These are phyloP conservation scores for Oryza punctata DNA, from an alignment of 176 grass and related monocot genomes.

Conservation along the genomic window DNA sequence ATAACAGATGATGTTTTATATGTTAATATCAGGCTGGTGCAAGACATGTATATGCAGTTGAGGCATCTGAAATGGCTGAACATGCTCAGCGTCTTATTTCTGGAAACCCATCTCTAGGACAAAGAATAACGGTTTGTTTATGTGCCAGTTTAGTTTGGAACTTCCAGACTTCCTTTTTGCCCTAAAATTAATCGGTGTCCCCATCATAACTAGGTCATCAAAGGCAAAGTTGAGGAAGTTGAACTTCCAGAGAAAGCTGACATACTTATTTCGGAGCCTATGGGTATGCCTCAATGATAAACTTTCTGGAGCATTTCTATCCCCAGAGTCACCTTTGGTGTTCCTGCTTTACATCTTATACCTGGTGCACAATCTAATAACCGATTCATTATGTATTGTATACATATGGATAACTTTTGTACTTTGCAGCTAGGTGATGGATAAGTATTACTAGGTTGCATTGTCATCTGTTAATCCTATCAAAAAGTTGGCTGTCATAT, in stretches of 20 bases:
- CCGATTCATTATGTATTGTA: neutral
- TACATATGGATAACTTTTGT: neutral
- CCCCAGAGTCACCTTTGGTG: neutral
- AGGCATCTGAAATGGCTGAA: conserved; percentile 99
- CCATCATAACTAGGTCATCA: conserved; percentile 65
- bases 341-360: conserved; percentile 5
- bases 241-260: conserved; percentile 99
- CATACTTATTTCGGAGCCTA: conserved; percentile 96
- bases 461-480: conserved; percentile 21
- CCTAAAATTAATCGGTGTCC: neutral
- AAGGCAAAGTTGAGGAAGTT: conserved; percentile 97
- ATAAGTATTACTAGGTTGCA: neutral
- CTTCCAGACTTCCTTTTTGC: conserved; percentile 10
- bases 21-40: conserved; percentile 82
- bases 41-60: conserved; percentile 98
- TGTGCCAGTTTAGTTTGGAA: conserved; percentile 37
- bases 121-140: conserved; percentile 91
- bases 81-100: conserved; percentile 82
- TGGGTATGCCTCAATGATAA: conserved; percentile 61
- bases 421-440: neutral
- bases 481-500: neutral
- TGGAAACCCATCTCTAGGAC: conserved; percentile 84
- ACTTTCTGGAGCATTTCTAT: conserved; percentile 21
- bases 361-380: neutral
- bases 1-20: conserved; percentile 18